These are phyloP conservation scores for Escovopsis weberi DNA, from an alignment of 2,329 filamentous ascomycete species.

Conservation along the genomic window DNA sequence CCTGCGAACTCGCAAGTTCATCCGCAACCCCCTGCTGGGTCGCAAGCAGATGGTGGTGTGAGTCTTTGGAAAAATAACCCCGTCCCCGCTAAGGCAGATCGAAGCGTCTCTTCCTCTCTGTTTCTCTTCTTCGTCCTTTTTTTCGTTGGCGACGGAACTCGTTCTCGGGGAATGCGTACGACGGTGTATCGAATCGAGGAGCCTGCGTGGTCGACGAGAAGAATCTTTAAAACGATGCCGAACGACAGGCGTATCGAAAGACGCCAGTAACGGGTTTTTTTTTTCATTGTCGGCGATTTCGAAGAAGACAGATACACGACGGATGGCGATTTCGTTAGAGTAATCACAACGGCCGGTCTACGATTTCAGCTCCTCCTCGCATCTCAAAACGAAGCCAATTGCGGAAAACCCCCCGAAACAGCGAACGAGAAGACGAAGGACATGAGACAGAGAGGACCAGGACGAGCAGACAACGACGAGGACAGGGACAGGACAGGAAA, in stretches of 20 bases:
- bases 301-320: too few relatives aligned
- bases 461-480: background rate
- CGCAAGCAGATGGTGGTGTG: conserved; percentile 99
- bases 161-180: too few relatives aligned
- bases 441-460: background rate
- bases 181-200: too few relatives aligned
- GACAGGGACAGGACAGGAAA: background rate
- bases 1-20: conserved; percentile 99
- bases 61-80: conserved; percentile 27
- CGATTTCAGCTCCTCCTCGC: background rate
- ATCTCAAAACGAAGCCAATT: background rate
- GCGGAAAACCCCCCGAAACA: background rate
- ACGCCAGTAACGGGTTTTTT: too few relatives aligned
- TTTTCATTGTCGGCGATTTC: too few relatives aligned
- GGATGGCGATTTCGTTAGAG: too few relatives aligned
- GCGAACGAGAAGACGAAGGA: background rate
- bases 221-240: too few relatives aligned
- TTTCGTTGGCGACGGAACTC: too few relatives aligned
- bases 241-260: too few relatives aligned
- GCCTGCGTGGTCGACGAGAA: too few relatives aligned
- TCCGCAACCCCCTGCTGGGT: conserved; percentile 97
- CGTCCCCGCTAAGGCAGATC: background rate
- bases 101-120: background rate
- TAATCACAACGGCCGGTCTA: background rate
- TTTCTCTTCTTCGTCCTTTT: background rate